Conservation (phyloP, 208 protist genomes). For the Leishmania major region DNA sequence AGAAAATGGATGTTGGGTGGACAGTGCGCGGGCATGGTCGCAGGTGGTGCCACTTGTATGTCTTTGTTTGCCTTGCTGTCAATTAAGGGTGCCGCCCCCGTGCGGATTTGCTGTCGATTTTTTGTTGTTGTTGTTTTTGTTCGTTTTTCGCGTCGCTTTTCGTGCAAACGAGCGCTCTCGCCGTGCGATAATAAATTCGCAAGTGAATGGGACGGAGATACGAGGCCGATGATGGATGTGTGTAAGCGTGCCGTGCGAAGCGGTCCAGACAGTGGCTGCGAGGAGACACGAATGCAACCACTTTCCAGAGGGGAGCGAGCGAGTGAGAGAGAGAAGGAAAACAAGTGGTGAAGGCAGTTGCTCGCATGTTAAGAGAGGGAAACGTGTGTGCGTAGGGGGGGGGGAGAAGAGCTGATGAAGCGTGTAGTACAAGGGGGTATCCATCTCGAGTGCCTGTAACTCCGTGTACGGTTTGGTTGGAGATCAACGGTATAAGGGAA, state of each 20-base stretch:
- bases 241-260: background rate
- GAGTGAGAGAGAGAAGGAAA: background rate
- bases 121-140: too few species aligned
- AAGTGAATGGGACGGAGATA: background rate
- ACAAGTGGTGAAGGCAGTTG: background rate
- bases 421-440: background rate
- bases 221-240: background rate
- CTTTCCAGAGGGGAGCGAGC: background rate
- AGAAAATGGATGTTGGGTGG: conserved; percentile 44
- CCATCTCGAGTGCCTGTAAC: background rate
- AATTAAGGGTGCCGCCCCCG: background rate
- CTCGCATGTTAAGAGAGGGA: background rate
- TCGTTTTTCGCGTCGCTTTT: background rate
- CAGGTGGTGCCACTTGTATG: background rate
- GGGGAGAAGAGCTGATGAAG: background rate
- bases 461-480: background rate
- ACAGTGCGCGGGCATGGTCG: conserved; percentile 6
- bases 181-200: background rate
- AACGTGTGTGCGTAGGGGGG: too few species aligned
- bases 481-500: too few species aligned
- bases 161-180: background rate
- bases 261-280: background rate
- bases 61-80: background rate
- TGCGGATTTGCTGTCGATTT: background rate
- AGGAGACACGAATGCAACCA: background rate